These are phyloP conservation scores for Chamaenerion angustifolium DNA, from an alignment of 345 rosid genomes.

Conservation along the genomic window DNA sequence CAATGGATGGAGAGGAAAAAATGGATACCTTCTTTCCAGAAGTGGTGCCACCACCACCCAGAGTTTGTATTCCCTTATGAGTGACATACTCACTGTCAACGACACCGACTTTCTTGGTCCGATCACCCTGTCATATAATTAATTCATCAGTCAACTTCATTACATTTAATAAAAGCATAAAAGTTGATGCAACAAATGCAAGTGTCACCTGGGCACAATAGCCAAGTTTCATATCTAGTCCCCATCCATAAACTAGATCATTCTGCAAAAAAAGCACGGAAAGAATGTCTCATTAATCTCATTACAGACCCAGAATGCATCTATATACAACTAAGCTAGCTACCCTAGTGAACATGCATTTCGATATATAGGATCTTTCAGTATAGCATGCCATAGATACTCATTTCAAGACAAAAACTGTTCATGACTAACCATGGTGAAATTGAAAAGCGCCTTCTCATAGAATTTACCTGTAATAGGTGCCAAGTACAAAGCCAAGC, in stretches of 20 bases:
- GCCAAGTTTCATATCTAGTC: slow-evolving; percentile 95
- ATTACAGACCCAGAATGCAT: neutral
- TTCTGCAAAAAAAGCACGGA: slow-evolving; percentile 28
- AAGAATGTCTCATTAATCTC: neutral
- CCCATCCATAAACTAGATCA: slow-evolving; percentile 98
- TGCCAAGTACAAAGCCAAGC: slow-evolving; percentile 99
- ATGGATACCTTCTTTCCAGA: slow-evolving; percentile 32
- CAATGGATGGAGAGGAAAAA: neutral
- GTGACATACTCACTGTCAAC: slow-evolving; percentile 77
- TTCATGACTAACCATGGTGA: too few species aligned
- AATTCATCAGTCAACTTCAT: neutral
- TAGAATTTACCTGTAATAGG: slow-evolving; percentile 69
- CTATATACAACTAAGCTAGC: too few species aligned
- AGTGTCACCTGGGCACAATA: slow-evolving; percentile 84
- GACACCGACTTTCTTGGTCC: slow-evolving; percentile 74
- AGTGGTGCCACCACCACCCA: slow-evolving; percentile 49
- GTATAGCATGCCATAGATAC: too few species aligned
- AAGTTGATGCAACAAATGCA: too few species aligned
- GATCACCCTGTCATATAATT: slow-evolving; percentile 52
- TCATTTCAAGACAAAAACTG: too few species aligned
- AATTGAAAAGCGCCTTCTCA: too few species aligned
- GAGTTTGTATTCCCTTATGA: slow-evolving; percentile 79
- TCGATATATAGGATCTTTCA: too few species aligned
- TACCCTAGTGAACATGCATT: too few species aligned
- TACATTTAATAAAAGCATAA: neutral